Percentiles rank a stretch among this genome's conserved stretches.
phyloP scores from a whole-genome alignment of 2,329 filamentous ascomycete species.

The Cladosporium sp. region DNA sequence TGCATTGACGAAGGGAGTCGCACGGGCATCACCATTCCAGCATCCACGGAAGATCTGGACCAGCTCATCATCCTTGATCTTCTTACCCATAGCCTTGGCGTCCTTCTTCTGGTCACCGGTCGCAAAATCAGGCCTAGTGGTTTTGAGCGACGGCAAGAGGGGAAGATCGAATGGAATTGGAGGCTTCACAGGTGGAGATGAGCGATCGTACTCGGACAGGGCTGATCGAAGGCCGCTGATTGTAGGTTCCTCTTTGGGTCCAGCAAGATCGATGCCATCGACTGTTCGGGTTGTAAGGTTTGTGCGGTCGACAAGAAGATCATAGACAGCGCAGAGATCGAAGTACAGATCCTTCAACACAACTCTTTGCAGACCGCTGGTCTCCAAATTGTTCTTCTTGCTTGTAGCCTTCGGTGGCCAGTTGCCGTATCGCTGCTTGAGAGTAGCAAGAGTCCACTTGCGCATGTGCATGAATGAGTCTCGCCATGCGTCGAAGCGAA shows the following conservation, averaged over 20 bases:
- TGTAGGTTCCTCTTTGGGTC: conserved; percentile 59
- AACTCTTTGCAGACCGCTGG: conserved; percentile 81
- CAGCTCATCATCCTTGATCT: conserved; percentile 77
- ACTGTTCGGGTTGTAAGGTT: conserved; percentile 76
- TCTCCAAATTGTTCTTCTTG: conserved; percentile 88
- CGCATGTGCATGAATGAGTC: conserved; percentile 73
- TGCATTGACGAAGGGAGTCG: conserved; percentile 65
- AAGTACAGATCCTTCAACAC: conserved; percentile 81
- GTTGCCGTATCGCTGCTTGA: conserved; percentile 66
- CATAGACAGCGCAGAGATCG: conserved; percentile 85
- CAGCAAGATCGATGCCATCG: conserved; percentile 62
- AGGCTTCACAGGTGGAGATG: conserved; percentile 84
- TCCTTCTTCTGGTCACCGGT: conserved; percentile 73
- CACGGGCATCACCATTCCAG: conserved; percentile 73
- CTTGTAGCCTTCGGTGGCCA: conserved; percentile 91
- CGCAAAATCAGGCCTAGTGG: conserved; percentile 65
- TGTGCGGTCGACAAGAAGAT: conserved; percentile 79
- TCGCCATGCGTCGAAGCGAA: conserved; percentile 85
- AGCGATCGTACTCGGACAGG: conserved; percentile 84
- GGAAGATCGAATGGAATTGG: conserved; percentile 90
- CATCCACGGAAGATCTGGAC: conserved; percentile 75
- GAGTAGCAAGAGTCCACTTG: conserved; percentile 71
- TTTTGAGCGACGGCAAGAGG: conserved; percentile 68
- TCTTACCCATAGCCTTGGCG: conserved; percentile 68
- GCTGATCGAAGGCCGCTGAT: conserved; percentile 74